A percentile compares a stretch with the other conserved stretches of the same genome.
These are phyloP conservation scores for Kluyveromyces lactis DNA, from an alignment of 805 yeast species.

Conservation along the genomic window DNA sequence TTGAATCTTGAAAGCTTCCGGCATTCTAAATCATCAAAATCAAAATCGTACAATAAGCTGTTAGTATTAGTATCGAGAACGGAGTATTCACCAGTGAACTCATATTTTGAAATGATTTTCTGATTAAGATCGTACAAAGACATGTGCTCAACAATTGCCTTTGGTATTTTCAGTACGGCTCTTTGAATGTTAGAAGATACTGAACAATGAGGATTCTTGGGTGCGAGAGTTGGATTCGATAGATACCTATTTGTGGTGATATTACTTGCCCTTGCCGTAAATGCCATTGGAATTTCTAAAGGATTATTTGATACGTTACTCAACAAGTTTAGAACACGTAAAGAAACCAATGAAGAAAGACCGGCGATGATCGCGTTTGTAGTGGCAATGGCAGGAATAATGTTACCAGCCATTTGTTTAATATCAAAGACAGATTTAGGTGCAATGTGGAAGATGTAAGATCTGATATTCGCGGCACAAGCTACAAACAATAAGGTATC, in stretches of 20 bases:
- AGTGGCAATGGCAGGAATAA: constrained; percentile 97
- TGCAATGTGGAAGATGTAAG: constrained; percentile 61
- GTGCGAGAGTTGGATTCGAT: constrained; percentile 50
- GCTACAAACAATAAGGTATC: constrained; percentile 85
- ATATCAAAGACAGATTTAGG: constrained; percentile 72
- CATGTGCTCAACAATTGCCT: constrained; percentile 15
- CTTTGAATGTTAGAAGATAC: constrained; percentile 49
- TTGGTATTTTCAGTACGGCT: constrained; percentile 37
- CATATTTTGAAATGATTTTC: constrained; percentile 39
- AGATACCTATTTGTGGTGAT: constrained; percentile 43
- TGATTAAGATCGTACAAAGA: constrained; percentile 48
- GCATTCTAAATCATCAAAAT: constrained; percentile 70
- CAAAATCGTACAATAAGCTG: constrained; percentile 70
- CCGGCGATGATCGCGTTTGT: constrained; percentile 96
- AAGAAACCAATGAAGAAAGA: constrained; percentile 65
- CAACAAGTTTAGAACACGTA: constrained; percentile 40
- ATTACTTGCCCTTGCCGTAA: constrained; percentile 43
- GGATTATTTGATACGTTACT: constrained; percentile 28
- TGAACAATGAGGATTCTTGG: constrained; percentile 65
- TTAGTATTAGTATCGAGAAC: constrained; percentile 31
- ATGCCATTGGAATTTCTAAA: constrained; percentile 36
- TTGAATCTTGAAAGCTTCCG: constrained; percentile 44
- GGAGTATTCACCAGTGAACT: constrained; percentile 36
- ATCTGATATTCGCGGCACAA: constrained; percentile 75
- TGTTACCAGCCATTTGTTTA: constrained; percentile 94